A percentile compares a stretch with the other conserved stretches of the same genome.
phyloP scores from a whole-genome alignment of 768 basidiomycete species.

The Plicaturopsis crispa region DNA sequence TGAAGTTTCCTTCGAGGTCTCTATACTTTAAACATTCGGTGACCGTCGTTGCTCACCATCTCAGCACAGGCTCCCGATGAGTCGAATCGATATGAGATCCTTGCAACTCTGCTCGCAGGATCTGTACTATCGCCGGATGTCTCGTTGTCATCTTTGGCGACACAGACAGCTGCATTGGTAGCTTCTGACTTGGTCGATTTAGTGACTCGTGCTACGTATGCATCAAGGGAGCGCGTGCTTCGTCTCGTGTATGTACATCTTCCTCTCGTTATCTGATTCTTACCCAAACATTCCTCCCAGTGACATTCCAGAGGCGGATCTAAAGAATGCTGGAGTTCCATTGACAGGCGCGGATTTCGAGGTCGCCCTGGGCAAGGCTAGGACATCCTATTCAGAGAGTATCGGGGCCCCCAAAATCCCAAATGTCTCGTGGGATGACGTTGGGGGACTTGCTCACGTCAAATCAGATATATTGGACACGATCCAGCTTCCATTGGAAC shows the following conservation, averaged over 20 bases:
- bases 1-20: constrained; percentile 68
- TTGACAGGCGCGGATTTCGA: constrained; percentile 63
- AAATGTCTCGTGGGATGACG: constrained; percentile 93
- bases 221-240: constrained; percentile 49
- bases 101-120: constrained; percentile 36
- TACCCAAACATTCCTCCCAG: constrained; percentile 10
- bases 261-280: constrained; percentile 11
- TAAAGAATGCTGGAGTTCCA: constrained; percentile 31
- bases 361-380: constrained; percentile 58
- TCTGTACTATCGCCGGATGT: constrained; percentile 65
- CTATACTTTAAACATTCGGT: constrained; percentile 4
- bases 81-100: constrained; percentile 55
- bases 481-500: constrained; percentile 84
- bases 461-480: constrained; percentile 95
- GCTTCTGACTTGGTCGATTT: constrained; percentile 75
- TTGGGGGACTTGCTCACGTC: constrained; percentile 83
- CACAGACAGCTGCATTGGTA: constrained; percentile 86
- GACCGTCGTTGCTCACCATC: not conserved
- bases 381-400: constrained; percentile 77
- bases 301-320: constrained; percentile 14
- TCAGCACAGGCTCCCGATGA: constrained; percentile 70
- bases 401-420: constrained; percentile 99
- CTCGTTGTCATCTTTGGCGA: constrained; percentile 61
- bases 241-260: constrained; percentile 20
- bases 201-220: constrained; percentile 46